phyloP scores from a whole-genome alignment of 73 alveolate genomes.

The Symbiodinium natans region DNA sequence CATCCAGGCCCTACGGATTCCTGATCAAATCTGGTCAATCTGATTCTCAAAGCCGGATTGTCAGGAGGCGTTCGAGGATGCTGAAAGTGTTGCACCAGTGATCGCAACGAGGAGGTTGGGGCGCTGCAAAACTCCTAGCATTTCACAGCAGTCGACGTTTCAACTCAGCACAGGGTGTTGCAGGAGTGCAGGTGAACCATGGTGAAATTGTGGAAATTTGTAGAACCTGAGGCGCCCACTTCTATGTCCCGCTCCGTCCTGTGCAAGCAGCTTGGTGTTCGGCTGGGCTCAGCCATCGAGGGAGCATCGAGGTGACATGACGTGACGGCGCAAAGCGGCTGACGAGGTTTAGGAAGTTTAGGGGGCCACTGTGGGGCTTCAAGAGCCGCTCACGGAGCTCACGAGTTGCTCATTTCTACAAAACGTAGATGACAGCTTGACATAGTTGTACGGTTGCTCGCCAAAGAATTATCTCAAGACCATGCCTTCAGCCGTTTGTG shows the following conservation, averaged over 20 bases:
- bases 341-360: background rate
- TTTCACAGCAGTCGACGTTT: too few species aligned
- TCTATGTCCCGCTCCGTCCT: background rate
- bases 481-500: background rate
- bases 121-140: too few species aligned
- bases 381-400: background rate
- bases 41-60: background rate
- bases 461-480: background rate
- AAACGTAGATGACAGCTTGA: background rate
- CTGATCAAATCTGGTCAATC: background rate
- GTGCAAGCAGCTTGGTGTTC: background rate
- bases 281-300: too few species aligned
- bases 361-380: background rate
- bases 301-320: too few species aligned
- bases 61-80: background rate
- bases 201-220: background rate
- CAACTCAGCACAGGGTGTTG: background rate
- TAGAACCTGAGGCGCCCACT: background rate
- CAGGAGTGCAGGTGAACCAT: background rate
- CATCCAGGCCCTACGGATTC: background rate
- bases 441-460: too few species aligned
- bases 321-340: background rate
- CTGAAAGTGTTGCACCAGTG: background rate
- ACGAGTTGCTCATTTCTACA: background rate
- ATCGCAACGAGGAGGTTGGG: background rate